Conservation (phyloP, 2,329 filamentous ascomycete genomes). For the Fusarium tricinctum region DNA sequence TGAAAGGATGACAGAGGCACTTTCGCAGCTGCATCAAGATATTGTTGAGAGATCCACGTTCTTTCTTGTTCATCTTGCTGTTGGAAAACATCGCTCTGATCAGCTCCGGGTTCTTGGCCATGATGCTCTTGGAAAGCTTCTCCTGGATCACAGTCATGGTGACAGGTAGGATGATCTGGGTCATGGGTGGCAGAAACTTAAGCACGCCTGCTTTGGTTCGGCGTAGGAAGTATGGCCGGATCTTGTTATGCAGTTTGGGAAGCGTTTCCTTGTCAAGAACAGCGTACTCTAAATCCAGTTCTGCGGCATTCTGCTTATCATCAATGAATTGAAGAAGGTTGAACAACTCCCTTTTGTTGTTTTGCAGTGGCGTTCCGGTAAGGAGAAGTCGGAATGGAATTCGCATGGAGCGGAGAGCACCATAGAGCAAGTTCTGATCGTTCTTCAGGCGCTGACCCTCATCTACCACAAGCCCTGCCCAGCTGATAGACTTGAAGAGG, state of each 20-base stretch:
- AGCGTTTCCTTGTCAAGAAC: slow-evolving; percentile 89
- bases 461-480: slow-evolving; percentile 91
- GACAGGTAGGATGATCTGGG: slow-evolving; percentile 95
- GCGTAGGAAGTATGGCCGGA: slow-evolving; percentile 77
- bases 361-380: slow-evolving; percentile 93
- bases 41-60: slow-evolving; percentile 88
- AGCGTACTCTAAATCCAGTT: slow-evolving; percentile 80
- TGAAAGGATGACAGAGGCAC: slow-evolving; percentile 94
- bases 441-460: slow-evolving; percentile 97
- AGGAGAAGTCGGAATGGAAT: slow-evolving; percentile 88
- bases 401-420: slow-evolving; percentile 77
- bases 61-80: slow-evolving; percentile 74
- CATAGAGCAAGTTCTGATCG: slow-evolving; percentile 86
- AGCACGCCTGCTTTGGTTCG: slow-evolving; percentile 93
- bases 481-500: slow-evolving; percentile 79
- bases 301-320: slow-evolving; percentile 74
- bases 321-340: slow-evolving; percentile 97
- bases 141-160: slow-evolving; percentile 95
- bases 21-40: slow-evolving; percentile 96
- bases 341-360: slow-evolving; percentile 94
- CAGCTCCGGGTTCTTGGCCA: slow-evolving; percentile 89
- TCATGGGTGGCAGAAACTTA: slow-evolving; percentile 92
- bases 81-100: slow-evolving; percentile 88
- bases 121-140: slow-evolving; percentile 92
- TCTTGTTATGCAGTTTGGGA: slow-evolving; percentile 82